phyloP scores from a whole-genome alignment of 176 grass and related monocot genomes.

The Triticum turgidum region DNA sequence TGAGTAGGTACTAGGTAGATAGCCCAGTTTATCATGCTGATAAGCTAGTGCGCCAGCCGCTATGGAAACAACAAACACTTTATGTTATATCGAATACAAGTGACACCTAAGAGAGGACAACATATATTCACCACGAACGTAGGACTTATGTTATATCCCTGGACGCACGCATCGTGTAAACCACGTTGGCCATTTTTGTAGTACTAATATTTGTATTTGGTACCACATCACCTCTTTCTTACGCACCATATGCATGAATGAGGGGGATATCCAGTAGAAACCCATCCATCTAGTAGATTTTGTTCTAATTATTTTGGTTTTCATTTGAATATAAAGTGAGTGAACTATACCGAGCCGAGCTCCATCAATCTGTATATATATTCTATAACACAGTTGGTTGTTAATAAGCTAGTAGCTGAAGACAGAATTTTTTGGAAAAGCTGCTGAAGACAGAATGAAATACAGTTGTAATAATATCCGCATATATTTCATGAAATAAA shows the following conservation, averaged over 20 bases:
- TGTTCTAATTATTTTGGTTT: neutral
- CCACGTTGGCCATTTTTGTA: neutral
- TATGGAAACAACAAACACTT: conserved; percentile 29
- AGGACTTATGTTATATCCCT: neutral
- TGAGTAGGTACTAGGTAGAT: conserved; percentile 42
- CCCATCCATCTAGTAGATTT: neutral
- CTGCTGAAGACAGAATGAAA: neutral
- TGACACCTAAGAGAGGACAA: conserved; percentile 9
- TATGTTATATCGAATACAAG: conserved; percentile 21
- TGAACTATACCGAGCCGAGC: neutral
- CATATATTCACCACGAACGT: neutral
- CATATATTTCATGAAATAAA: conserved; percentile 18
- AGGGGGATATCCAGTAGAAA: neutral
- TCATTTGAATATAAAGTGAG: neutral
- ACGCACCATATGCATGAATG: neutral
- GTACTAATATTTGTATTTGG: neutral
- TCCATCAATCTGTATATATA: neutral
- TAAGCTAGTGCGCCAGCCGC: conserved; percentile 34
- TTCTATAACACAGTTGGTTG: neutral
- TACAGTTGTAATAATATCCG: conserved; percentile 11
- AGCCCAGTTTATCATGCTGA: conserved; percentile 36
- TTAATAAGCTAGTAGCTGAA: neutral
- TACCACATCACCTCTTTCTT: neutral
- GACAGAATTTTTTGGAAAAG: neutral
- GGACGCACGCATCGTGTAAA: neutral